phyloP scores from a whole-genome alignment of 2,329 filamentous ascomycete genomes.

The Calonectria pseudoreteaudii region DNA sequence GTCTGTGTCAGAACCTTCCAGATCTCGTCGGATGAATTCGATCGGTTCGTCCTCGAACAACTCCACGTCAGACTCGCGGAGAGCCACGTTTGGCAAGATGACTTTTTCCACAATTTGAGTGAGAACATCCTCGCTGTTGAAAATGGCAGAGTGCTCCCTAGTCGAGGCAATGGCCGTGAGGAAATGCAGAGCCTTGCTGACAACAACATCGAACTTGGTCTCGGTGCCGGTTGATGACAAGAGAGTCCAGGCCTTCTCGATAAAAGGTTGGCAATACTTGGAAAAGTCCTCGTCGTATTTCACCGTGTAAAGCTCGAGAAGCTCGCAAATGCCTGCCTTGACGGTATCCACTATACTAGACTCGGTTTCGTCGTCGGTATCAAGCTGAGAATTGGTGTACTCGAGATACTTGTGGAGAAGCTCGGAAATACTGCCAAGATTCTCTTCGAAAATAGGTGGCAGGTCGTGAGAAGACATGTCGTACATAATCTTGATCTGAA shows the following conservation, averaged over 20 bases:
- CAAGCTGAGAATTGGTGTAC: slow-evolving; percentile 86
- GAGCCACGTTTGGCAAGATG: slow-evolving; percentile 89
- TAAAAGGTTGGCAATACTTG: slow-evolving; percentile 82
- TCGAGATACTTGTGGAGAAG: slow-evolving; percentile 93
- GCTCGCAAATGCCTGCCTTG: slow-evolving; percentile 94
- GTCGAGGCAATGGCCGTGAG: slow-evolving; percentile 88
- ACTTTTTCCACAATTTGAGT: slow-evolving; percentile 95
- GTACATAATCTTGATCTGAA: slow-evolving; percentile 92
- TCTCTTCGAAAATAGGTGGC: slow-evolving; percentile 93
- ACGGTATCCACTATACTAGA: slow-evolving; percentile 86
- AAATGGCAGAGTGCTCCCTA: slow-evolving; percentile 81
- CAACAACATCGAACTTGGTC: slow-evolving; percentile 93
- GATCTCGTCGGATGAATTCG: slow-evolving; percentile 93
- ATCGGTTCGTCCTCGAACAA: slow-evolving; percentile 99
- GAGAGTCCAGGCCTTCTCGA: slow-evolving; percentile 90
- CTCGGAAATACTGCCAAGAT: slow-evolving; percentile 79
- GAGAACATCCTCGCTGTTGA: slow-evolving; percentile 84
- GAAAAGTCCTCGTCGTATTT: slow-evolving; percentile 98
- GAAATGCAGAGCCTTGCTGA: slow-evolving; percentile 95
- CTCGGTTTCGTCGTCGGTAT: slow-evolving; percentile 90
- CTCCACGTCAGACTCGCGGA: slow-evolving; percentile 94
- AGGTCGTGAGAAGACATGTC: slow-evolving; percentile 98
- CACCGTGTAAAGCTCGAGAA: slow-evolving; percentile 87
- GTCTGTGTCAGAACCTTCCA: slow-evolving; percentile 96
- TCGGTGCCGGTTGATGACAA: slow-evolving; percentile 87